Conservation (phyloP, 106 monocot species). For the Triglochin maritima region DNA sequence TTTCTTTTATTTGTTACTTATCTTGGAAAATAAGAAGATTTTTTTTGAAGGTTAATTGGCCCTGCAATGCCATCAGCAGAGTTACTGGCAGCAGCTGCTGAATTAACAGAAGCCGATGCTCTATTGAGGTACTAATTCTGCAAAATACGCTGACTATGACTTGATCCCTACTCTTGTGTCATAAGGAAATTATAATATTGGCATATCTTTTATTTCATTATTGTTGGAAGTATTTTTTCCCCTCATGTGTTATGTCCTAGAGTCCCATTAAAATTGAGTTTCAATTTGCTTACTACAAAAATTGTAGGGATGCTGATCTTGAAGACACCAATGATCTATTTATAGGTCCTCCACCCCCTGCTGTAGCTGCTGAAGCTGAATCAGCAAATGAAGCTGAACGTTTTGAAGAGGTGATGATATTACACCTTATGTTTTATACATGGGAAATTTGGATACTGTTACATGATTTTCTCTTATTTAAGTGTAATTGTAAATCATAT, state of each 20-base stretch:
- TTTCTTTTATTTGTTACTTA: not conserved
- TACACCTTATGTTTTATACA: not conserved
- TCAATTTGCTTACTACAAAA: not conserved
- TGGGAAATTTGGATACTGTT: too few species aligned
- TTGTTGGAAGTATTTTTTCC: too few species aligned
- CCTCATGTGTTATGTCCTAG: too few species aligned
- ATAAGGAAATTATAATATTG: too few species aligned
- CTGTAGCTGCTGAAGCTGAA: constrained; percentile 78
- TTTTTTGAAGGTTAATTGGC: constrained; percentile 70
- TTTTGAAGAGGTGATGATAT: constrained; percentile 76
- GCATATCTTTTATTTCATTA: too few species aligned
- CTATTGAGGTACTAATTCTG: constrained; percentile 42
- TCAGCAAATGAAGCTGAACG: constrained; percentile 98
- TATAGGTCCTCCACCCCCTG: constrained; percentile 97
- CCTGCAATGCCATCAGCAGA: constrained; percentile 96
- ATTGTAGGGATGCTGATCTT: constrained; percentile 61
- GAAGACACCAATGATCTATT: constrained; percentile 61
- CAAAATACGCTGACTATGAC: not conserved
- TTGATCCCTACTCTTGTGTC: too few species aligned
- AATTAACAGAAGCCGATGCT: constrained; percentile 71
- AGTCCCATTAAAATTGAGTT: too few species aligned
- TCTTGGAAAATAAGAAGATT: not conserved
- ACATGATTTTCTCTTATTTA: too few species aligned
- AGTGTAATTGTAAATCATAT: too few species aligned
- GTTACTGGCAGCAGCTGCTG: constrained; percentile 88